Evolutionary conservation across 2,329 filamentous ascomycete genomes (phyloP), one percentile per base, ranked within the genome.

Genomic region (Penicillium griseofulvum): DNA sequence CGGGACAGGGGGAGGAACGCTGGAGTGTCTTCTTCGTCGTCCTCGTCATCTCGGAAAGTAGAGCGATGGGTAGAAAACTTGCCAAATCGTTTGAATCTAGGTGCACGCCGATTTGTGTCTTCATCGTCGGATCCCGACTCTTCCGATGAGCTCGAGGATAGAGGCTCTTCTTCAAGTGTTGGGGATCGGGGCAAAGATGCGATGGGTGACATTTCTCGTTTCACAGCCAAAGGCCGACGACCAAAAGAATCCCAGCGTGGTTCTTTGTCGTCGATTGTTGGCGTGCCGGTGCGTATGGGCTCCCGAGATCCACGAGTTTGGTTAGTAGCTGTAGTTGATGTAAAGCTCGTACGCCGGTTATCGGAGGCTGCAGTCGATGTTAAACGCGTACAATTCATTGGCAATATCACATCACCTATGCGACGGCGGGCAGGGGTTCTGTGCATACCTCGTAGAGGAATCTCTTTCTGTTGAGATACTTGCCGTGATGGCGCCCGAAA

Each of bases 1-100:
- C 67, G 65, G 5, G 66, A 61, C 19, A 79, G 64, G 1, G 78
- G 77, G 1, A 80, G 67, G 53, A 80, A 80, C 2, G 77, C 75
- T 0, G 76, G 77, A 0, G 76, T 69, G 19, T 78, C 76, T 34
- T 79, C 76, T 12, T 76, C 76, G 24, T 77, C 75, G 16, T 77
- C 70, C 19, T 75, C 74, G 4, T 74, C 70, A 26, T 74, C 71
- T 22, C 66, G 56, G 12, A 71, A 51, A 37, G 70, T 60, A 1
- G 66, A 62, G 24, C 66, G 68, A 52, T 74, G 72, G 3, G 62
- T 70, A 4, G 74, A 77, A 43, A 72, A 73, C 56, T 71, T 71
- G 9, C 74, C 73, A 52, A 75, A 75, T 9, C 71, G 71, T 55
- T 68, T 70, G 51, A 74, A 73, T 10, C 66, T 61, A 2, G 67